phyloP scores from a whole-genome alignment of 768 basidiomycete species.

The Psilocybe azurescens region DNA sequence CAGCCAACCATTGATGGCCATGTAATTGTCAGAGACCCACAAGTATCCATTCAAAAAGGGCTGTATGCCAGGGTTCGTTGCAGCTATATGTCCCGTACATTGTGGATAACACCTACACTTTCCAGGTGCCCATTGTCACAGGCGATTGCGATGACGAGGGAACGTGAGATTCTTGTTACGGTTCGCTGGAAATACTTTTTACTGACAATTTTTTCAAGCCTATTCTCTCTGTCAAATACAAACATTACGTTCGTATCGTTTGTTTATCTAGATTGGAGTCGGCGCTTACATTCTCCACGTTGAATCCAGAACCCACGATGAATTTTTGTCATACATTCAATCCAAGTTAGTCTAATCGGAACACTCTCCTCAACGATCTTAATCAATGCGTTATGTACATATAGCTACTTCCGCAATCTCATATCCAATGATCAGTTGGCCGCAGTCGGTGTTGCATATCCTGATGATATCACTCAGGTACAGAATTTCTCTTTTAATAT shows the following conservation, averaged over 20 bases:
- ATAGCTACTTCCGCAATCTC: background rate
- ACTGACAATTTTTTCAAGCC: background rate
- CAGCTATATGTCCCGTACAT: background rate
- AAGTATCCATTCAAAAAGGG: background rate
- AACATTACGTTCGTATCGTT: background rate
- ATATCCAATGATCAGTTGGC: background rate
- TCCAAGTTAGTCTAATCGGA: background rate
- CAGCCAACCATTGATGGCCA: background rate
- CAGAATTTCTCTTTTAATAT: background rate
- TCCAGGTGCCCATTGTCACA: background rate
- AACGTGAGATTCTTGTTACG: background rate
- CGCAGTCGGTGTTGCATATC: background rate
- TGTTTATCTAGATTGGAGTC: background rate
- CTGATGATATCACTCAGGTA: background rate
- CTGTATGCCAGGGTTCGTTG: background rate
- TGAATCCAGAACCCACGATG: background rate
- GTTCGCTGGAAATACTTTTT: background rate
- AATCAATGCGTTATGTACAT: background rate
- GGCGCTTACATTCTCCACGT: background rate
- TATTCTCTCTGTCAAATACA: background rate
- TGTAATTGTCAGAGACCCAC: background rate
- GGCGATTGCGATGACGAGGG: conserved; percentile 2
- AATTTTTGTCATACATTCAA: background rate
- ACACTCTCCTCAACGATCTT: too few relatives aligned
- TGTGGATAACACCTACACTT: background rate